phyloP scores from a whole-genome alignment of 345 rosid species.

The Nephelium lappaceum region DNA sequence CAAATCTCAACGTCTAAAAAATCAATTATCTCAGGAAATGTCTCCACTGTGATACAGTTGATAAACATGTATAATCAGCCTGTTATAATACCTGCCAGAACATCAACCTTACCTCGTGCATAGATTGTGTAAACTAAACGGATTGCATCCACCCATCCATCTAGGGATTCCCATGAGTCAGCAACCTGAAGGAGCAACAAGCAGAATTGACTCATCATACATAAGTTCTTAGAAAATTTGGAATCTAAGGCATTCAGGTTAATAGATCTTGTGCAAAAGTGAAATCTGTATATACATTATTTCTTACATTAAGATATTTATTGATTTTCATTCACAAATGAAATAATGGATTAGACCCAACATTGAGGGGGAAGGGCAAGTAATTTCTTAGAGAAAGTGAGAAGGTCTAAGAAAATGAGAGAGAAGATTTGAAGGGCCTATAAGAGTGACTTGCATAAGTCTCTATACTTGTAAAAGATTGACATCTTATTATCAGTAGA shows the following conservation, averaged over 20 bases:
- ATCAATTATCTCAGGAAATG: slow-evolving; percentile 1
- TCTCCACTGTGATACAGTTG: slow-evolving; percentile 12
- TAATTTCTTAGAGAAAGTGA: not conserved
- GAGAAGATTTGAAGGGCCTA: not conserved
- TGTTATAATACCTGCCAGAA: slow-evolving; percentile 87
- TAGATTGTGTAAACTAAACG: slow-evolving; percentile 89
- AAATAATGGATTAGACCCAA: not conserved
- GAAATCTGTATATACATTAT: not conserved
- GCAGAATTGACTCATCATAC: slow-evolving; percentile 7
- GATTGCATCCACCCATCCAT: slow-evolving; percentile 96
- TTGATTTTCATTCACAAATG: not conserved
- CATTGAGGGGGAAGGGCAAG: not conserved
- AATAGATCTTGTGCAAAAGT: not conserved
- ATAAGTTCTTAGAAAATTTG: not conserved
- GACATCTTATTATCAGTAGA: not conserved
- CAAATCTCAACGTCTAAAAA: slow-evolving; percentile 22
- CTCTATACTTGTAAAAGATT: not conserved
- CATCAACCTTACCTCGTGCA: slow-evolving; percentile 89
- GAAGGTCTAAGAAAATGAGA: not conserved
- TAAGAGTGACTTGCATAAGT: not conserved
- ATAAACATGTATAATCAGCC: slow-evolving; percentile 40
- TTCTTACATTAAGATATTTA: not conserved
- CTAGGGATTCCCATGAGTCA: slow-evolving; percentile 92
- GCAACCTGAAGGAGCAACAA: slow-evolving; percentile 64
- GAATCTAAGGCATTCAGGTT: not conserved